phyloP scores from a whole-genome alignment of 768 basidiomycete species.

The Mycena olivaceomarginata region DNA sequence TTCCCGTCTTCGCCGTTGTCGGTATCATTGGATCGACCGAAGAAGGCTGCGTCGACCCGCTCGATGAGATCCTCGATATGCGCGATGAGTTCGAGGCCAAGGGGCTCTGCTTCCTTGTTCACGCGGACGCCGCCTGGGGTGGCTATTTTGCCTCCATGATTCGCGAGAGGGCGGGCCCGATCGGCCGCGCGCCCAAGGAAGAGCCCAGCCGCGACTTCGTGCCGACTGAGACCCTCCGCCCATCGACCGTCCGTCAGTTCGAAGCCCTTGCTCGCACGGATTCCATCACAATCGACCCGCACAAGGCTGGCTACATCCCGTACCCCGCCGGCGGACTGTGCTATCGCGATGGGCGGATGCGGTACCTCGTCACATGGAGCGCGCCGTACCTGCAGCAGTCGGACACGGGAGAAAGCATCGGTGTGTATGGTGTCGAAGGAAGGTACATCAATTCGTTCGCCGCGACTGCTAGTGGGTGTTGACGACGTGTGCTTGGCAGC shows the following conservation, averaged over 20 bases:
- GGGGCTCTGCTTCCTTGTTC: constrained; percentile 63
- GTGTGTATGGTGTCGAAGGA: constrained; percentile 68
- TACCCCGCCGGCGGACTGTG: constrained; percentile 66
- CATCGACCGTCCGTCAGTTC: constrained; percentile 55
- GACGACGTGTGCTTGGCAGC: constrained; percentile 49
- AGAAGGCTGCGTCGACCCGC: constrained; percentile 65
- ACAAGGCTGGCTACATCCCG: constrained; percentile 65
- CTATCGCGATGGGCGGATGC: constrained; percentile 62
- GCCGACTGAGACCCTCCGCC: constrained; percentile 53
- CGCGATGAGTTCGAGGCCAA: constrained; percentile 54
- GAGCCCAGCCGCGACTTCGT: constrained; percentile 40
- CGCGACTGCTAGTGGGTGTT: constrained; percentile 48
- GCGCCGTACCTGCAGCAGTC: constrained; percentile 52
- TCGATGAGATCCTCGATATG: constrained; percentile 59
- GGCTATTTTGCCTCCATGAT: constrained; percentile 63
- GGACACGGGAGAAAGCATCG: constrained; percentile 57
- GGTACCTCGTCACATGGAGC: constrained; percentile 61
- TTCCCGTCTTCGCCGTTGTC: constrained; percentile 64
- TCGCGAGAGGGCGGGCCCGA: constrained; percentile 39
- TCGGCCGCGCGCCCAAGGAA: constrained; percentile 27
- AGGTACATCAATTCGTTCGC: constrained; percentile 47
- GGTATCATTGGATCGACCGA: constrained; percentile 66
- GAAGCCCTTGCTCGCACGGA: constrained; percentile 53
- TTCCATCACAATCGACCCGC: constrained; percentile 62
- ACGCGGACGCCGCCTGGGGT: constrained; percentile 45